Conservation (phyloP, 345 rosid genomes). For the Linum usitatissimum region DNA sequence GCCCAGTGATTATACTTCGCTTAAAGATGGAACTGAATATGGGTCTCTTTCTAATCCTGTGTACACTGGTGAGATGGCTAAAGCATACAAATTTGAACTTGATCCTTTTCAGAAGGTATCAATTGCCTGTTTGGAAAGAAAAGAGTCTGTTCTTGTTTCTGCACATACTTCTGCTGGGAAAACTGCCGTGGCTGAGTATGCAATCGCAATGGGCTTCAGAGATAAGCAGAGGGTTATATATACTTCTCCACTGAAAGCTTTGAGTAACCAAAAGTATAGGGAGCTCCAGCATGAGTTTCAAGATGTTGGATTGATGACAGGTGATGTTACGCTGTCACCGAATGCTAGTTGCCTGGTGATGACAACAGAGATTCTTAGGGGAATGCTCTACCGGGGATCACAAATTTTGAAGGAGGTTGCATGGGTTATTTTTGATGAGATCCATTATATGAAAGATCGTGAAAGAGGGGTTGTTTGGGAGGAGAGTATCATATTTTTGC, state of each 20-base stretch:
- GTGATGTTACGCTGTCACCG: slow-evolving; percentile 93
- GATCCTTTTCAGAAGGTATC: slow-evolving; percentile 90
- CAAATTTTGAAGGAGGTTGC: slow-evolving; percentile 96
- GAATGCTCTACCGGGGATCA: slow-evolving; percentile 92
- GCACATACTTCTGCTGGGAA: slow-evolving; percentile 98
- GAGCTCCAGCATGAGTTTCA: slow-evolving; percentile 85
- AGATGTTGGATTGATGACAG: slow-evolving; percentile 98
- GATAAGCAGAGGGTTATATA: slow-evolving; percentile 92
- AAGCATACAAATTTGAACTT: slow-evolving; percentile 59
- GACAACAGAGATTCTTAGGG: slow-evolving; percentile 96
- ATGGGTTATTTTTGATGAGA: slow-evolving; percentile 97
- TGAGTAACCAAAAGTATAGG: slow-evolving; percentile 97
- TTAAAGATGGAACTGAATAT: slow-evolving; percentile 41
- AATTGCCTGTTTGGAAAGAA: slow-evolving; percentile 78
- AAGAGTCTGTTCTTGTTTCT: slow-evolving; percentile 89
- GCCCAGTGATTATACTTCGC: slow-evolving; percentile 48
- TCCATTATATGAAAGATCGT: slow-evolving; percentile 95
- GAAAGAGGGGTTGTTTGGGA: slow-evolving; percentile 99
- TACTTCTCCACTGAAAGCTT: slow-evolving; percentile 90
- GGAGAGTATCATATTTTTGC: slow-evolving; percentile 90
- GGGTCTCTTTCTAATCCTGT: slow-evolving; percentile 71
- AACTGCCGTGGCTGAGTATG: slow-evolving; percentile 99
- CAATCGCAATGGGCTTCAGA: slow-evolving; percentile 92
- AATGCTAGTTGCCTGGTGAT: slow-evolving; percentile 92
- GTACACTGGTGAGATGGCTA: slow-evolving; percentile 72